These are phyloP conservation scores for Diaporthe sp. DNA, from an alignment of 2,329 filamentous ascomycete species.

Conservation along the genomic window DNA sequence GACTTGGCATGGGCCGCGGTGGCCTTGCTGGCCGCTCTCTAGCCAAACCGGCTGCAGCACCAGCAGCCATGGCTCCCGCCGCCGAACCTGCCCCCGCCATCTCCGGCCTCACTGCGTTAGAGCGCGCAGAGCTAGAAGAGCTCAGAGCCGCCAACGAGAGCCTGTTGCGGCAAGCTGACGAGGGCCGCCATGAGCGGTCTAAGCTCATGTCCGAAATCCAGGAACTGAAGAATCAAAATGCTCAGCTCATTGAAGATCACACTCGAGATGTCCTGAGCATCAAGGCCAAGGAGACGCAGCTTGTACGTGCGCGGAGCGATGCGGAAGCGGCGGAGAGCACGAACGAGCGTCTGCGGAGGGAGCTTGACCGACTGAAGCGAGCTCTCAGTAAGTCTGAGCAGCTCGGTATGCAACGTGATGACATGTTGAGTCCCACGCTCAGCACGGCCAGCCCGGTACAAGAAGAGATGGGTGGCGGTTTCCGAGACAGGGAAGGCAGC, in stretches of 20 bases:
- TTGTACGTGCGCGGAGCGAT: constrained; percentile 91
- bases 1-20: constrained; percentile 79
- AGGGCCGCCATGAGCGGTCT: constrained; percentile 84
- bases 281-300: constrained; percentile 97
- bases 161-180: constrained; percentile 81
- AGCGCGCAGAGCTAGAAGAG: constrained; percentile 93
- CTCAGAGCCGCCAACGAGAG: constrained; percentile 87
- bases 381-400: constrained; percentile 78
- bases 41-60: constrained; percentile 75
- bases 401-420: constrained; percentile 48
- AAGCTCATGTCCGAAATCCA: constrained; percentile 89
- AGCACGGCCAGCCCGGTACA: constrained; percentile 65
- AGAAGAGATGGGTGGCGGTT: constrained; percentile 67
- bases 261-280: constrained; percentile 95
- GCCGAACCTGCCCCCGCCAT: constrained; percentile 68
- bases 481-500: constrained; percentile 34
- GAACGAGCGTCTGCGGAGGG: constrained; percentile 85
- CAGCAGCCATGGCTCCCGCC: constrained; percentile 63
- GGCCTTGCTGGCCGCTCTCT: constrained; percentile 90
- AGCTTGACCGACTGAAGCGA: constrained; percentile 93
- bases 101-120: constrained; percentile 80
- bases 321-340: constrained; percentile 89
- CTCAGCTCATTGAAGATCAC: constrained; percentile 95
- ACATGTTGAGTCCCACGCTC: constrained; percentile 41
- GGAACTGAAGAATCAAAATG: constrained; percentile 97